Conservation (phyloP, 2,329 filamentous ascomycete species). For the Neofusicoccum ribis region DNA sequence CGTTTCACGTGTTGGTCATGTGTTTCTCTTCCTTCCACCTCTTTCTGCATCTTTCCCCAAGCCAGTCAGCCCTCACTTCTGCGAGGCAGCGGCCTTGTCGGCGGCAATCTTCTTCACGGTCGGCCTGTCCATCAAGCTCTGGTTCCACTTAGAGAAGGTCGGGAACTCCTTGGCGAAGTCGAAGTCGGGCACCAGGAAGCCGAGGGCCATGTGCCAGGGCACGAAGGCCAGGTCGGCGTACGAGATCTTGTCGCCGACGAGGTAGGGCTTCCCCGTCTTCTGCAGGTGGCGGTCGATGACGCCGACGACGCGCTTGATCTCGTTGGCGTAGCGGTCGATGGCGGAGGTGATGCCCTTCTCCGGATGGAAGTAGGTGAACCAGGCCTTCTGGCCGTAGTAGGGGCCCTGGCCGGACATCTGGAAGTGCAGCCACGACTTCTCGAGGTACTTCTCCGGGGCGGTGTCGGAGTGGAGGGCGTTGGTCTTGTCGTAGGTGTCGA, state of each 20-base stretch:
- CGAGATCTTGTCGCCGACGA: conserved; percentile 46
- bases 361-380: conserved; percentile 43
- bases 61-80: neutral
- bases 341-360: conserved; percentile 45
- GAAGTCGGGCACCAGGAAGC: conserved; percentile 25
- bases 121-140: conserved; percentile 29
- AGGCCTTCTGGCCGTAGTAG: conserved; percentile 42
- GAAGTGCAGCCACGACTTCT: conserved; percentile 48
- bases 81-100: conserved; percentile 6
- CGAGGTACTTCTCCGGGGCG: conserved; percentile 36
- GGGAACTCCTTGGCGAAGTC: conserved; percentile 32
- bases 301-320: conserved; percentile 46
- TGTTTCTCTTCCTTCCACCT: no score
- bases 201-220: conserved; percentile 36
- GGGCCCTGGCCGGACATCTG: conserved; percentile 50
- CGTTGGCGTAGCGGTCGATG: conserved; percentile 46
- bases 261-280: conserved; percentile 34
- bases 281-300: conserved; percentile 46
- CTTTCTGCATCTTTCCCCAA: no score
- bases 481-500: conserved; percentile 47
- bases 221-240: conserved; percentile 47
- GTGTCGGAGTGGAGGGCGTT: conserved; percentile 38
- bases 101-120: conserved; percentile 27
- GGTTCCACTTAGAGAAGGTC: conserved; percentile 29
- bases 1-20: no score